A percentile compares a stretch with the other conserved stretches of the same genome.
Evolutionary conservation across 2,329 filamentous ascomycete species (phyloP).

Genomic region (Chaetomium olivaceum): DNA sequence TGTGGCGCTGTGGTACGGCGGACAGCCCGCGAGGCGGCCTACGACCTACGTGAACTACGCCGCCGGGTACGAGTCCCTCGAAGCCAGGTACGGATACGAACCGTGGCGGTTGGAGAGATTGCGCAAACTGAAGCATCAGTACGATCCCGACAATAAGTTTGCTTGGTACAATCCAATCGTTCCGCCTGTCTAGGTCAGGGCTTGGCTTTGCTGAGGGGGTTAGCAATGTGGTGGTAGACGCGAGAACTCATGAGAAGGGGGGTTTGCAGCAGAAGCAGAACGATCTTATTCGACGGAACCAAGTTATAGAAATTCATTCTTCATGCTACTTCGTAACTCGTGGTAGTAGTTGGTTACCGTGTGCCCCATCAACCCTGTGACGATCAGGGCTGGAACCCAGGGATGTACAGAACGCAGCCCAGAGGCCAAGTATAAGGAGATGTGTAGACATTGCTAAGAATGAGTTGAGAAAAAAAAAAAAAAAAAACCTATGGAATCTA

Average conservation of each 20-base stretch:
- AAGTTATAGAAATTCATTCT: background rate
- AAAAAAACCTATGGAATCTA: no score
- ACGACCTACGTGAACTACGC: constrained; percentile 27
- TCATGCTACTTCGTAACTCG: background rate
- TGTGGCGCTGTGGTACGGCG: background rate
- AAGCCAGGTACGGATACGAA: constrained; percentile 21
- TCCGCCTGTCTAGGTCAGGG: background rate
- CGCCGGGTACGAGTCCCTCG: constrained; percentile 11
- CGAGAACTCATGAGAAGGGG: no score
- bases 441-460: no score
- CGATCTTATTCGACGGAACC: background rate
- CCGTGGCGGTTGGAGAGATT: constrained; percentile 21
- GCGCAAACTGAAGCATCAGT: constrained; percentile 22
- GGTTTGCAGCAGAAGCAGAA: background rate
- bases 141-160: constrained; percentile 22
- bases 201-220: background rate
- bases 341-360: background rate
- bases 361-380: background rate
- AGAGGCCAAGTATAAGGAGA: no score
- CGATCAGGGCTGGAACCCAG: no score
- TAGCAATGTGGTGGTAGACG: background rate
- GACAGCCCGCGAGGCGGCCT: background rate
- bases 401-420: no score
- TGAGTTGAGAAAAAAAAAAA: no score
- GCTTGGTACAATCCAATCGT: background rate